Conservation (phyloP, 163 green algal genomes). For the Trebouxia gelatinosa region DNA sequence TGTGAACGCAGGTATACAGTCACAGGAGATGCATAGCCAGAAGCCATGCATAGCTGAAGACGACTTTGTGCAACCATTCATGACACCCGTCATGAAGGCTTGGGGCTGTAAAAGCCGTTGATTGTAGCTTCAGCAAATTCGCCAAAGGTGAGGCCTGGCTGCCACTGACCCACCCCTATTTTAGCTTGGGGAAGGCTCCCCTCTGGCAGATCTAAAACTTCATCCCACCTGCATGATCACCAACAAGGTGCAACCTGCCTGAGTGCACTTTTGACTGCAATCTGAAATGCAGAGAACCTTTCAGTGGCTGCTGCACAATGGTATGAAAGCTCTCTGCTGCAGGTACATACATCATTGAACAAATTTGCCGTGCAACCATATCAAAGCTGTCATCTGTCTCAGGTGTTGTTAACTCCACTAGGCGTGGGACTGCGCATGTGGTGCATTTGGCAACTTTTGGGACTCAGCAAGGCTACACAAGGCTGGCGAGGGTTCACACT, state of each 20-base stretch:
- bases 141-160: conserved; percentile 62
- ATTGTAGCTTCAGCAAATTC: conserved; percentile 63
- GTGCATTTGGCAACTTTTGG: background rate
- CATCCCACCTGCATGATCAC: conserved; percentile 50
- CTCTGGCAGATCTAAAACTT: conserved; percentile 44
- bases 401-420: too few relatives aligned
- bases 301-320: background rate
- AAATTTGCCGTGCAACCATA: too few relatives aligned
- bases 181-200: conserved; percentile 8
- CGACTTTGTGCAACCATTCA: too few relatives aligned
- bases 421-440: too few relatives aligned
- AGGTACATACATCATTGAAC: background rate
- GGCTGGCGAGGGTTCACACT: background rate
- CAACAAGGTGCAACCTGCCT: background rate
- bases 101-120: background rate
- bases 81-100: too few relatives aligned
- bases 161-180: conserved; percentile 52
- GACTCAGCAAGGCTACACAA: background rate
- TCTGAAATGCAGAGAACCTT: background rate
- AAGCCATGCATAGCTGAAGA: too few relatives aligned
- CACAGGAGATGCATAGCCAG: too few relatives aligned
- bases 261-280: background rate
- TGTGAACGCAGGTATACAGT: too few relatives aligned
- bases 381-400: too few relatives aligned
- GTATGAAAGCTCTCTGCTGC: background rate